A percentile compares a stretch with the other conserved stretches of the same genome.
phyloP scores from a whole-genome alignment of 2,329 filamentous ascomycete genomes.

The Onygena corvina region DNA sequence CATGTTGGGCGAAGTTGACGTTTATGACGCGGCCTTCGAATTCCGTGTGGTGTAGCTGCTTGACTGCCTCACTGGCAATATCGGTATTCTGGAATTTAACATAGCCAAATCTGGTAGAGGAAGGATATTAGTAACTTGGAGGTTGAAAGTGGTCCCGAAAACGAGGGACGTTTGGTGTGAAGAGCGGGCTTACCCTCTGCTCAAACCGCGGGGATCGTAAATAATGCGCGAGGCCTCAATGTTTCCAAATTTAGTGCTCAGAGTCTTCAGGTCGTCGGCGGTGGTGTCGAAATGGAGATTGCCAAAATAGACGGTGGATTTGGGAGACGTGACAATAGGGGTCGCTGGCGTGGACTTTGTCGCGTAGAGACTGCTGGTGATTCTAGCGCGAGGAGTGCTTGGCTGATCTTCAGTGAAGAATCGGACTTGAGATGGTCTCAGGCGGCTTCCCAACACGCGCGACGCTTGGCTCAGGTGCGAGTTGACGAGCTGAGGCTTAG shows the following conservation, averaged over 20 bases:
- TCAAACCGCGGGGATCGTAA: constrained; percentile 50
- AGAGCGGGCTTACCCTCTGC: constrained; percentile 49
- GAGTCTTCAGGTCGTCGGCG: constrained; percentile 46
- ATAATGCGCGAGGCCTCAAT: constrained; percentile 45
- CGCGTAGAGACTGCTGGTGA: neutral
- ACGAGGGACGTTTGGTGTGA: no score
- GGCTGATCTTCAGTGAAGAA: constrained; percentile 4
- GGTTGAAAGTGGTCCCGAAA: no score
- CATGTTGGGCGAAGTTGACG: constrained; percentile 45
- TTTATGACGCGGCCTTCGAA: constrained; percentile 53
- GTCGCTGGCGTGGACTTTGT: neutral
- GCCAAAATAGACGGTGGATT: constrained; percentile 49
- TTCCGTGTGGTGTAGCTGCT: constrained; percentile 46
- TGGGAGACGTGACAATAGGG: constrained; percentile 19
- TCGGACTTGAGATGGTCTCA: constrained; percentile 1
- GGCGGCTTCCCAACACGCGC: neutral
- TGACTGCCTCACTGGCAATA: constrained; percentile 45
- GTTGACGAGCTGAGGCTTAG: constrained; percentile 4
- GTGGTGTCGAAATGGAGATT: constrained; percentile 60
- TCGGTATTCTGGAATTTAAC: constrained; percentile 46
- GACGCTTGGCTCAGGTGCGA: constrained; percentile 3
- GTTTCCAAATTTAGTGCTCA: constrained; percentile 48
- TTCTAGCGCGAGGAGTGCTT: no score
- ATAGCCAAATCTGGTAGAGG: constrained; percentile 49
- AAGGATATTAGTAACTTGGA: constrained; percentile 8